Conservation (phyloP, 2,329 filamentous ascomycete genomes). For the Sporothrix sp. region DNA sequence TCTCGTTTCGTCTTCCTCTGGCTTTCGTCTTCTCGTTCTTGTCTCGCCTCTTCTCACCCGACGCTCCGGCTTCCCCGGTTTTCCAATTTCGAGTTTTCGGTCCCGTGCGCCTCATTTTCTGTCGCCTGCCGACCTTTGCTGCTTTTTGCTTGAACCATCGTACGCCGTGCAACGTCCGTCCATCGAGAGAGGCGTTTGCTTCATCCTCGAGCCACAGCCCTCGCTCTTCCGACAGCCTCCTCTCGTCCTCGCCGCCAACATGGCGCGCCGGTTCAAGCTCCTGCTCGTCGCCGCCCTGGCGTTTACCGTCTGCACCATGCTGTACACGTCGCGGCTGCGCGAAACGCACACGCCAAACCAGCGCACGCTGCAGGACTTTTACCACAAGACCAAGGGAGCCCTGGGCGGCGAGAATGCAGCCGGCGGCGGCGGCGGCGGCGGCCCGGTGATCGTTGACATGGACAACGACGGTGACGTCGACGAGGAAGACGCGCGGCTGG, state of each 20-base stretch:
- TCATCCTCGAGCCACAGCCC: neutral
- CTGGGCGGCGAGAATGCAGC: conserved; percentile 26
- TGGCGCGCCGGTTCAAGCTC: conserved; percentile 62
- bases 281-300: conserved; percentile 55
- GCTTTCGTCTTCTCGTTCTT: too few relatives aligned
- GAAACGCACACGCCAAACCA: conserved; percentile 38
- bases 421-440: conserved; percentile 23
- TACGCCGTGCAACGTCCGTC: too few relatives aligned
- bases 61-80: too few relatives aligned
- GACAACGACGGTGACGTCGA: conserved; percentile 47
- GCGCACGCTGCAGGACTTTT: conserved; percentile 42
- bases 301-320: conserved; percentile 57
- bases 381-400: conserved; percentile 49
- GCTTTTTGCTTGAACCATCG: too few relatives aligned
- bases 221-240: neutral
- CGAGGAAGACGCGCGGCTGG: conserved; percentile 45
- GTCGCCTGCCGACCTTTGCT: too few relatives aligned
- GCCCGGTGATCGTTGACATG: conserved; percentile 35
- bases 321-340: conserved; percentile 57
- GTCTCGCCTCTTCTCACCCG: neutral
- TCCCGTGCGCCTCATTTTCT: too few relatives aligned
- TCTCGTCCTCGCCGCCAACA: conserved; percentile 25
- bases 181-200: too few relatives aligned
- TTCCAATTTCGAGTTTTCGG: too few relatives aligned
- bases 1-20: too few relatives aligned